Conservation (phyloP, 2,329 filamentous ascomycete genomes). For the Cephalotrichum gorgonifer region DNA sequence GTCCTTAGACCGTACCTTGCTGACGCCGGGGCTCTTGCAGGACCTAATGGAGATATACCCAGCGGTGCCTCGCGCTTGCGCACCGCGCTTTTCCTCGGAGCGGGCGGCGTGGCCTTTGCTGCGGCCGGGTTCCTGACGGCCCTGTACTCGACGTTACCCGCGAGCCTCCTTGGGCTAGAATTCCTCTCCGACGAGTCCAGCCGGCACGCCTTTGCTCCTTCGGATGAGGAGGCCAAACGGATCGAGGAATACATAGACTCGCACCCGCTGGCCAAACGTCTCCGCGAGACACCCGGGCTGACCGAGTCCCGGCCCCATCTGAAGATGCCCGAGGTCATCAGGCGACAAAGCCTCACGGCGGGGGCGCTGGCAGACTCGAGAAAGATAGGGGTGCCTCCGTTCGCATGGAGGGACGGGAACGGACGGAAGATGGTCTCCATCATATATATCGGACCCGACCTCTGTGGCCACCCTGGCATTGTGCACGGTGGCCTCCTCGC, state of each 20-base stretch:
- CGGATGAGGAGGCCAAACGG: slow-evolving; percentile 40
- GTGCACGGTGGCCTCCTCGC: slow-evolving; percentile 85
- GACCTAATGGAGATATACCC: not conserved
- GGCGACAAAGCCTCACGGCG: slow-evolving; percentile 68
- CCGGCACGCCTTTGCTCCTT: slow-evolving; percentile 51
- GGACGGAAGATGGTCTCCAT: slow-evolving; percentile 63
- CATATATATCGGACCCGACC: slow-evolving; percentile 63
- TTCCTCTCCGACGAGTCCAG: slow-evolving; percentile 58
- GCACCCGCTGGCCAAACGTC: slow-evolving; percentile 60
- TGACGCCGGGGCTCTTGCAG: not conserved
- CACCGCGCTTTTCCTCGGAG: not conserved
- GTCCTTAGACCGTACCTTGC: not conserved
- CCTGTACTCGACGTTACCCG: slow-evolving; percentile 8
- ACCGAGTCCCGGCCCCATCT: slow-evolving; percentile 76
- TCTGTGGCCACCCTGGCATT: slow-evolving; percentile 86
- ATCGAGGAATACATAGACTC: slow-evolving; percentile 66
- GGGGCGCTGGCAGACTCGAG: slow-evolving; percentile 67
- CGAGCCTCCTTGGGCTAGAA: slow-evolving; percentile 8
- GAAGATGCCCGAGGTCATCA: slow-evolving; percentile 65
- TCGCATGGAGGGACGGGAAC: slow-evolving; percentile 61
- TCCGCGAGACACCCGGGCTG: slow-evolving; percentile 58
- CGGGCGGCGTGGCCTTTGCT: not conserved
- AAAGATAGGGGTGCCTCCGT: slow-evolving; percentile 70
- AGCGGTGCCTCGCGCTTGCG: not conserved
- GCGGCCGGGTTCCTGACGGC: slow-evolving; percentile 4